Evolutionary conservation across 805 yeast species (phyloP), one percentile per base, ranked within the genome.

Genomic region (Yarrowia sp.): DNA sequence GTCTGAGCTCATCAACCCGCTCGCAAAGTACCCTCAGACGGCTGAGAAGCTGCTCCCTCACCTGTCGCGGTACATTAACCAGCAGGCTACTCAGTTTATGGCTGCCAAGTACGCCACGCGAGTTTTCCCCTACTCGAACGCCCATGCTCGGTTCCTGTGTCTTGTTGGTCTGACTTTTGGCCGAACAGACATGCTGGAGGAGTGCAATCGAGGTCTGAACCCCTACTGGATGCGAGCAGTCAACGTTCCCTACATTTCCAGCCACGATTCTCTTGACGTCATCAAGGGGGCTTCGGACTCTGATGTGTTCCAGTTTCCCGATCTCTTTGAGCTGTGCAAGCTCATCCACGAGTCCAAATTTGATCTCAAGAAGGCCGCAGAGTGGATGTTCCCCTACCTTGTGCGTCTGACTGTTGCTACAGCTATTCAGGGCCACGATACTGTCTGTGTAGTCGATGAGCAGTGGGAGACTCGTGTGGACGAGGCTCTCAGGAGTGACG

Each of bases 181-280:
- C 66, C 78, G 86, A 62, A 78, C 88, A 1, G 96, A 90, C 66
- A 84, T 89, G 0, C 76, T 86, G 2, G 96, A 90, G 68, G 97
- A 90, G 70, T 87, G 97, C 0, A 72, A 71, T 5, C 84, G 83
- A 65, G 97, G 97, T 0, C 74, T 93, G 27, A 85, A 90, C 71
- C 97, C 97, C 0, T 82, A 87, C 71, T 87, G 92, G 90, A 88
- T 84, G 70, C 80, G 80, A 47, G 73, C 86, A 3, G 72, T 77
- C 32, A 80, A 75, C 58, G 62, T 29, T 19, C 38, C 46, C n/a
- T 36, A 58, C 51, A 58, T 58, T 16, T 14, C 27, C 13, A 24
- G 32, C 6, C 41, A 51, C 24, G 58, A 51, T 51, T 24, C 42
- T 16, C 41, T 51, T 9, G 58, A 32, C 4, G 42, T 51, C 33